Evolutionary conservation across 129 eudicot species (phyloP).

Genomic region (Chrysanthemum seticuspe): DNA sequence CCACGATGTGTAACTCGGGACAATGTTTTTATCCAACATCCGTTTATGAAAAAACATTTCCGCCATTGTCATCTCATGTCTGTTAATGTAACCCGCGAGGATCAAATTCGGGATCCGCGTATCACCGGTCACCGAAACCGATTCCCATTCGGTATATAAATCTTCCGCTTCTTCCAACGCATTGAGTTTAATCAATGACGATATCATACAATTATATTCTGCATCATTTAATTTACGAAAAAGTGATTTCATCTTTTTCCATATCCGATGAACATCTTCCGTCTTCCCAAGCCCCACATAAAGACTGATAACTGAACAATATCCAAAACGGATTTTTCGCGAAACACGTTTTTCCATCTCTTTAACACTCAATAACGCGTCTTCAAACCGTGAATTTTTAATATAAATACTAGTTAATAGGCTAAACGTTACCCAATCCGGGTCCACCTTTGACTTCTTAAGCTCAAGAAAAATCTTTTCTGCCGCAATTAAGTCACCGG

Average conservation of each 20-base stretch:
- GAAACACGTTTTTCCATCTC: constrained; percentile 78
- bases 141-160: constrained; percentile 80
- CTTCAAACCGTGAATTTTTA: constrained; percentile 56
- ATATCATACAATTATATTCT: constrained; percentile 80
- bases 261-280: constrained; percentile 58
- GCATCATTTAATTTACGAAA: constrained; percentile 69
- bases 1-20: constrained; percentile 83
- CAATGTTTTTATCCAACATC: constrained; percentile 49
- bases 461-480: constrained; percentile 70
- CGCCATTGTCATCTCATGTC: constrained; percentile 49
- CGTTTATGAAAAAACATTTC: constrained; percentile 54
- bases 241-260: constrained; percentile 74
- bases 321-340: constrained; percentile 57
- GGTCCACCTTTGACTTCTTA: constrained; percentile 53
- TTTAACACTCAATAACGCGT: constrained; percentile 56
- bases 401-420: constrained; percentile 67
- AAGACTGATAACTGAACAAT: constrained; percentile 72
- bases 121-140: constrained; percentile 63
- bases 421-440: constrained; percentile 93
- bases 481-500: constrained; percentile 37
- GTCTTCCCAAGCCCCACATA: constrained; percentile 47
- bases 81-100: constrained; percentile 66
- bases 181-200: constrained; percentile 63
- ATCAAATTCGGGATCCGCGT: constrained; percentile 77
- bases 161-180: constrained; percentile 67